Percentiles rank a stretch among this genome's conserved stretches.
Conservation (phyloP, 495 filamentous ascomycete species). For the Trichocladium uniseriatum region DNA sequence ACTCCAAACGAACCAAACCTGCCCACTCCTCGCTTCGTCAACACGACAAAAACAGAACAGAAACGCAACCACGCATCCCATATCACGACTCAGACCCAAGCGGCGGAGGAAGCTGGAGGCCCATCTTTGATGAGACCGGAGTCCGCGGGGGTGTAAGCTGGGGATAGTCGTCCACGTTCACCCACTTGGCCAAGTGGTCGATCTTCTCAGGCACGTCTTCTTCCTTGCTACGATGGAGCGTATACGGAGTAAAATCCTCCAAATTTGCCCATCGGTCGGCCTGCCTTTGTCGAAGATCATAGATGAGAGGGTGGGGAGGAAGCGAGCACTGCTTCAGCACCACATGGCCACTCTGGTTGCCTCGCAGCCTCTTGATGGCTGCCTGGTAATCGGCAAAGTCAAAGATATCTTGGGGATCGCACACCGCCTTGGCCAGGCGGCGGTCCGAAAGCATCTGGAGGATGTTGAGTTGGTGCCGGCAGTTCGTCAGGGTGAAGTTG, state of each 20-base stretch:
- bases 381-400: conserved; percentile 35
- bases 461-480: conserved; percentile 29
- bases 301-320: not conserved
- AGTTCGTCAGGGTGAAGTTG: conserved; percentile 38
- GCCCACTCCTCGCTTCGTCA: too few species aligned
- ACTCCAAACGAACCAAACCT: too few species aligned
- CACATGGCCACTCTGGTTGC: conserved; percentile 36
- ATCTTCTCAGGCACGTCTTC: too few species aligned
- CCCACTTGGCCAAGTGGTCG: too few species aligned
- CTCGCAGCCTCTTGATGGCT: conserved; percentile 36
- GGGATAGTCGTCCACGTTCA: too few species aligned
- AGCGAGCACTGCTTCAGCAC: conserved; percentile 18
- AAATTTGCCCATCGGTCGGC: not conserved
- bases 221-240: too few species aligned
- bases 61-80: too few species aligned
- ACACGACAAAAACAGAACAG: too few species aligned
- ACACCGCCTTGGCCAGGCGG: conserved; percentile 28
- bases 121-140: too few species aligned
- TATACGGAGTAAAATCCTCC: not conserved
- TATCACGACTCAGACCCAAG: too few species aligned
- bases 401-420: conserved; percentile 39
- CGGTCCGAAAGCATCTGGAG: conserved; percentile 37
- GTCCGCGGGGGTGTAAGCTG: too few species aligned
- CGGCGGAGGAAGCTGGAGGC: too few species aligned
- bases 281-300: not conserved